Evolutionary conservation across 106 monocot species (phyloP), one percentile per base, ranked within the genome.

Genomic region (Posidonia australis): DNA sequence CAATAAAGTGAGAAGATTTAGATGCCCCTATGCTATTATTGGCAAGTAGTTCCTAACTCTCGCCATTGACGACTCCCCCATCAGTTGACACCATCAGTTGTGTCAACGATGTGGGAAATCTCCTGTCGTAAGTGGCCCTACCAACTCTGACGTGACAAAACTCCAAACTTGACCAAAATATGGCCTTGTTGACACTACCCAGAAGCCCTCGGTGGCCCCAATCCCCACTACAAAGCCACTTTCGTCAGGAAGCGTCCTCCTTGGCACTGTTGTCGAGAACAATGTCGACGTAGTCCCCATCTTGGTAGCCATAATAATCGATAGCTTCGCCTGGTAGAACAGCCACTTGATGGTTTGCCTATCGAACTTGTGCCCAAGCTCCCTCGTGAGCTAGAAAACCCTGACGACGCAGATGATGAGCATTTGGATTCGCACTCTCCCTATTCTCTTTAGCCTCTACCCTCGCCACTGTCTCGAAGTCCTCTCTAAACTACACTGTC

Each of bases 131-230:
- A 65, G 67, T 31, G 81, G 75, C 48, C 84, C 60, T 23, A 87
- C 36, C 51, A 87, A 68, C 64, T 88, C 88, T 70, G 82, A 88
- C 45, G 82, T 64, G 0, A 80, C 80, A 67, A 92, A 85, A 68
- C 88, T 88, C 88, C 92, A 92, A 19, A 92, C 49, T 74, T 92
- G 92, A 30, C 88, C 85, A 53, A 81, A 88, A 60, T 92, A 88
- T 9, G 82, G 55, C 74, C 92, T 54, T 3, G 87, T 74, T 16
- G 91, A 84, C 52, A 92, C 54, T 3, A 88, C 88, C 92, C 88
- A 84, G 74, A 84, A 80, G n/a, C 66, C 81, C 0, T 67, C 80
- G 1, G 67, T 31, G 18, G 41, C 63, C 51, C 65, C 67, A 27
- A 74, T 22, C 46, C 59, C 69, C 4, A 29, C 52, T 24, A 57